A percentile compares a stretch with the other conserved stretches of the same genome.
These are phyloP conservation scores for Phylloboletellus chloephorus DNA, from an alignment of 1,284 basidiomycete species.

Conservation along the genomic window DNA sequence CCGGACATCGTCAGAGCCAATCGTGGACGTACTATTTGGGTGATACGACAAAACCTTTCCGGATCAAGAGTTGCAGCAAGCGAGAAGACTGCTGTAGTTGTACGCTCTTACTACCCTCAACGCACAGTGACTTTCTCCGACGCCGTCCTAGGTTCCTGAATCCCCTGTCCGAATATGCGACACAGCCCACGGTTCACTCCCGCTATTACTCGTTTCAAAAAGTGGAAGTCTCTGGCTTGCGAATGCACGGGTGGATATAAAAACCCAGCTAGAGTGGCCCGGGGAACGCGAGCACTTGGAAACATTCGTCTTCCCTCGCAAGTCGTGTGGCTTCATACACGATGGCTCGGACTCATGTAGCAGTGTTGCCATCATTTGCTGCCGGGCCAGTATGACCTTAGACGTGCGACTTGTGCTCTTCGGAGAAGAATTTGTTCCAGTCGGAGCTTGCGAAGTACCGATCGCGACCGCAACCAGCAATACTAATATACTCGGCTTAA, in stretches of 20 bases:
- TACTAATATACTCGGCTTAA: constrained; percentile 14
- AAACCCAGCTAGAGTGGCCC: constrained; percentile 31
- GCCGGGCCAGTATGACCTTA: constrained; percentile 11
- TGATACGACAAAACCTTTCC: constrained; percentile 55
- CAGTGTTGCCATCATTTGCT: constrained; percentile 20
- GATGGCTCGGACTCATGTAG: constrained; percentile 6
- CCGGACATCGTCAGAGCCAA: constrained; percentile 41
- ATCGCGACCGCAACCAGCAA: constrained; percentile 8
- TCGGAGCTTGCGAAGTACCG: constrained; percentile 23
- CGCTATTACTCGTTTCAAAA: constrained; percentile 43
- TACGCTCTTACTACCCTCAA: constrained; percentile 30
- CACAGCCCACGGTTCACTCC: constrained; percentile 39
- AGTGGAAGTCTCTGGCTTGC: constrained; percentile 43
- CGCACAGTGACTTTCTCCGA: constrained; percentile 15
- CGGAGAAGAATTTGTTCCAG: constrained; percentile 16
- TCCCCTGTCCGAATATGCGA: constrained; percentile 40
- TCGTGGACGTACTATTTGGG: constrained; percentile 49
- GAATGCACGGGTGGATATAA: constrained; percentile 40
- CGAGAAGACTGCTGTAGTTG: constrained; percentile 41
- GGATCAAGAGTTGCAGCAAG: constrained; percentile 34
- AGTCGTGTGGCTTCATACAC: constrained; percentile 42
- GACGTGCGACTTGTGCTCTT: constrained; percentile 21
- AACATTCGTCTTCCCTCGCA: constrained; percentile 42
- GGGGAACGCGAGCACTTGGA: constrained; percentile 33
- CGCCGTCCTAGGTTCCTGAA: constrained; percentile 40